Evolutionary conservation across 148 eudicot genomes (phyloP), one percentile per base, ranked within the genome.

Genomic region (Amaranthus palmeri): DNA sequence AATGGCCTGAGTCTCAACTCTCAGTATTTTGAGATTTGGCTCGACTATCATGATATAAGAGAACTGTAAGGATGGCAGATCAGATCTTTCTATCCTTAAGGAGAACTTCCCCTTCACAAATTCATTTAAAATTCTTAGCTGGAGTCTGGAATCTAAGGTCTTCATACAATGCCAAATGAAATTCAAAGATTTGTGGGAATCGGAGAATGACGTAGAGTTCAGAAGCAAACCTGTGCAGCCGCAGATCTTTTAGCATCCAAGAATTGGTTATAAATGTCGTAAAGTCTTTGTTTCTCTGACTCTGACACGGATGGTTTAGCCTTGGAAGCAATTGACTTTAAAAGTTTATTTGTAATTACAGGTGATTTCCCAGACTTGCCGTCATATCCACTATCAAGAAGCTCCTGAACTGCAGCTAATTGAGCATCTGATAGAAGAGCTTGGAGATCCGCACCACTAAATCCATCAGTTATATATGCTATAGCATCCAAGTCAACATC

Each of bases 381-480:
- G 53, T 71, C 80, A 62, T 85, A 79, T 25, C 83, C 82, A 74
- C 77, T 74, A 61, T 81, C 91, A 53, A 89, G 79, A 75, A 89
- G 76, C 76, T 91, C 84, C 53, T 95, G 97, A 80, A 92, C 90
- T 51, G 97, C 96, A 65, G 91, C 99, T 80, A 91, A 84, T 83
- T 95, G 96, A 76, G 97, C 86, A 75, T 95, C 99, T 18, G 97
- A 95, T 62, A 95, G 88, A 77, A 91, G 97, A 40, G 99, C 99
- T 85, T 92, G 96, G 54, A 95, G 99, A 85, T 95, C 99, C 40
- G 99, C 99, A 65, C 99, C 99, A 74, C 99, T 95, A 73, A 92
- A 92, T 71, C 97, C 99, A 71, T 89, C 92, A 36, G 97, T 90
- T 79, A 84, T 80, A 57, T n/a, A 53, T 77, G 99, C 92, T 76